Percentiles rank a stretch among this genome's conserved stretches.
These are phyloP conservation scores for Candida krabiensis DNA, from an alignment of 805 yeast species.

Conservation along the genomic window DNA sequence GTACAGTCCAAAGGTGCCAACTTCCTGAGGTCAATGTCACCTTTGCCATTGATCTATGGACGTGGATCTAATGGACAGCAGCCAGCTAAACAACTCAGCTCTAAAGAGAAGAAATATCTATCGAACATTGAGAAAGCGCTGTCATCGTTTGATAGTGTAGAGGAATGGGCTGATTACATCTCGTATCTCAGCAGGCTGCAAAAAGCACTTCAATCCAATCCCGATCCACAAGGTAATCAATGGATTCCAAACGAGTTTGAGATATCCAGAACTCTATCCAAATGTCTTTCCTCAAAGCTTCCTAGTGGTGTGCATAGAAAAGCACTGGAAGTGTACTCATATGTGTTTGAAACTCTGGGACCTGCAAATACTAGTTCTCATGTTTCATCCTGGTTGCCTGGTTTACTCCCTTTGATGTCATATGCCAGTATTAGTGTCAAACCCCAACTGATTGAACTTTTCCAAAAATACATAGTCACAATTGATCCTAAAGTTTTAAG, in stretches of 20 bases:
- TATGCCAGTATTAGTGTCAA: constrained; percentile 88
- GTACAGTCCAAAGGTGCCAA: constrained; percentile 19
- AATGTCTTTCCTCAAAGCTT: constrained; percentile 74
- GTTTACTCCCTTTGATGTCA: constrained; percentile 83
- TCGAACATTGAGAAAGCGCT: constrained; percentile 73
- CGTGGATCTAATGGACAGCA: constrained; percentile 14
- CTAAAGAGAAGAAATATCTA: constrained; percentile 68
- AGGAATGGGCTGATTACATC: constrained; percentile 98
- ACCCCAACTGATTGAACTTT: constrained; percentile 68
- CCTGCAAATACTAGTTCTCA: constrained; percentile 51
- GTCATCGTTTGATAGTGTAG: constrained; percentile 72
- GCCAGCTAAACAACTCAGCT: constrained; percentile 36
- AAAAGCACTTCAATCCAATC: constrained; percentile 60
- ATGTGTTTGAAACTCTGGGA: constrained; percentile 66
- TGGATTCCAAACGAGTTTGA: constrained; percentile 69
- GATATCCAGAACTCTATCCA: constrained; percentile 70
- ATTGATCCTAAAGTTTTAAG: constrained; percentile 51
- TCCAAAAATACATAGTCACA: constrained; percentile 53
- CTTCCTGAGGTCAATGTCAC: constrained; percentile 29
- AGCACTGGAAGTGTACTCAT: constrained; percentile 72
- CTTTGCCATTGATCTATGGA: constrained; percentile 26
- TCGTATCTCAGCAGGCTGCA: constrained; percentile 79
- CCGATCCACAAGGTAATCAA: constrained; percentile 39
- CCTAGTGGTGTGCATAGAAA: constrained; percentile 97
- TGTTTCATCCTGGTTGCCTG: constrained; percentile 85